phyloP scores from a whole-genome alignment of 139 green algal species.

The Haematococcus lacustris region DNA sequence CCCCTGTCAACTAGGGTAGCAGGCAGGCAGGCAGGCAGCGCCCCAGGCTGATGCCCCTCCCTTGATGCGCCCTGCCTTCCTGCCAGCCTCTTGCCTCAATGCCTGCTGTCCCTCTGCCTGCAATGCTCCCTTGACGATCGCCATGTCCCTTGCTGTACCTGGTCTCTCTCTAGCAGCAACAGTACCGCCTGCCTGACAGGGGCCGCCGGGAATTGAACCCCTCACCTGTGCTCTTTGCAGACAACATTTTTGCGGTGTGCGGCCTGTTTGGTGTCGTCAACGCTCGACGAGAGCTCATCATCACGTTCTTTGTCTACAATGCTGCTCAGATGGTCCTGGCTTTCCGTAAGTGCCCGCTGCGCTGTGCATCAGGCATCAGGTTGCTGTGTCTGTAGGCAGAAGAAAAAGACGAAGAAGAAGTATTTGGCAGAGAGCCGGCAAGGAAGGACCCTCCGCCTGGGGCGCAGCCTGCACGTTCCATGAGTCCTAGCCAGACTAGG shows the following conservation, averaged over 20 bases:
- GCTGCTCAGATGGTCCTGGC: conserved; percentile 50
- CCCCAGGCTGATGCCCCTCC: too few relatives aligned
- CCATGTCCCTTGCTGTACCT: too few relatives aligned
- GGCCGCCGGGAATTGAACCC: not conserved
- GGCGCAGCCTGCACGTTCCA: too few relatives aligned
- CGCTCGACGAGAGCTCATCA: conserved; percentile 57
- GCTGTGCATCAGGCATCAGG: too few relatives aligned
- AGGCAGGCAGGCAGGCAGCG: too few relatives aligned
- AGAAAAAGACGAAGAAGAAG: too few relatives aligned
- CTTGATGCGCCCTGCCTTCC: not conserved
- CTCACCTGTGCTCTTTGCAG: conserved; percentile 7
- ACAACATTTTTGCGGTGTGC: conserved; percentile 60
- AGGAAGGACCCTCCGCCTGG: too few relatives aligned
- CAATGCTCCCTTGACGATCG: not conserved
- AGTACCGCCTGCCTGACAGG: too few relatives aligned
- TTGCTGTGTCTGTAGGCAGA: too few relatives aligned
- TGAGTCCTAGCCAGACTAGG: too few relatives aligned
- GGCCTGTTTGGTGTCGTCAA: conserved; percentile 66
- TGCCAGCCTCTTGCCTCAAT: not conserved
- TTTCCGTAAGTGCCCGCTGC: conserved; percentile 55
- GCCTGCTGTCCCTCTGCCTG: not conserved
- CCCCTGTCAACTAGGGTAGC: not conserved
- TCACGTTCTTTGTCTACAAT: conserved; percentile 75
- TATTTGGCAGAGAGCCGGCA: too few relatives aligned
- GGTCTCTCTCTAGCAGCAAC: too few relatives aligned